Evolutionary conservation across 345 rosid genomes (phyloP).

Genomic region (Citrus mangshanensis): DNA sequence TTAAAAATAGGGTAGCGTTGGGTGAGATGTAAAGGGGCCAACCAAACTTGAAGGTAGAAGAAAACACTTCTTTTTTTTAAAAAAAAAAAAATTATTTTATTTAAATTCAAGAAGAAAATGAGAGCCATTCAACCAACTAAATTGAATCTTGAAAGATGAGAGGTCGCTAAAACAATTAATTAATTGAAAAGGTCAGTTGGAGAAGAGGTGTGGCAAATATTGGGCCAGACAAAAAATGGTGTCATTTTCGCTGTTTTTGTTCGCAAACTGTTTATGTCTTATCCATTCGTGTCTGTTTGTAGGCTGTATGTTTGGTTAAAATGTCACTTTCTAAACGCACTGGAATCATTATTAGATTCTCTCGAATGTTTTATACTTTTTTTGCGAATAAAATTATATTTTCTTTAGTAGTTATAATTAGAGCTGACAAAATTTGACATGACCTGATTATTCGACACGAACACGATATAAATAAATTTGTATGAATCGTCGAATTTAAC

Average conservation of each 20-base stretch:
- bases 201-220: neutral
- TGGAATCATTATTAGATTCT: slow-evolving; percentile 4
- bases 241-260: slow-evolving; percentile 33
- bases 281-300: slow-evolving; percentile 27
- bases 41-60: slow-evolving; percentile 6
- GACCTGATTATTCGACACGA: no score
- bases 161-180: neutral
- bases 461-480: no score
- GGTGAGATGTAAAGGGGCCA: slow-evolving; percentile 16
- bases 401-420: neutral
- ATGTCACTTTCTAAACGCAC: slow-evolving; percentile 24
- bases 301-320: slow-evolving; percentile 28
- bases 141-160: neutral
- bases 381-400: no score
- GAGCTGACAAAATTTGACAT: no score
- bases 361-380: neutral
- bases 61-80: neutral
- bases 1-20: neutral
- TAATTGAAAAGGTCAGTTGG: slow-evolving; percentile 1
- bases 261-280: slow-evolving; percentile 25
- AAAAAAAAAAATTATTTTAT: neutral
- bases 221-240: neutral
- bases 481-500: no score
- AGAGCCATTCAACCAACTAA: neutral
- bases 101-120: neutral